Evolutionary conservation across 305 asterid genomes (phyloP).

Genomic region (Fraxinus angustifolia): DNA sequence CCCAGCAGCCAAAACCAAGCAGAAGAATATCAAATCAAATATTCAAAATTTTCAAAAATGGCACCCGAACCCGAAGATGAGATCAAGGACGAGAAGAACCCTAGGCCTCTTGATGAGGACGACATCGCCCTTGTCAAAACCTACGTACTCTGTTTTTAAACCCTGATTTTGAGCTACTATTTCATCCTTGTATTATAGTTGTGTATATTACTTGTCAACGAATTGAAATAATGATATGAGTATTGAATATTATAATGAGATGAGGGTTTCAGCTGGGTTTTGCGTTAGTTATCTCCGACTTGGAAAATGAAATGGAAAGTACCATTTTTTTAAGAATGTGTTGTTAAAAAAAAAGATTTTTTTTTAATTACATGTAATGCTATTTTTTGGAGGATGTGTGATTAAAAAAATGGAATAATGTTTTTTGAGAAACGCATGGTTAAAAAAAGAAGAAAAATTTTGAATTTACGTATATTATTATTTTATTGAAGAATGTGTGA

Average conservation of each 20-base stretch:
- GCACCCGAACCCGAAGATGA: conserved; percentile 22
- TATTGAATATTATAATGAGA: neutral
- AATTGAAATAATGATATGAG: neutral
- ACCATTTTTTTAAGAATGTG: too few relatives aligned
- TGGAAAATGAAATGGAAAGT: conserved; percentile 3
- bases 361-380: too few relatives aligned
- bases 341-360: too few relatives aligned
- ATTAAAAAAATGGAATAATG: too few relatives aligned
- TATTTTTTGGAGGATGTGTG: too few relatives aligned
- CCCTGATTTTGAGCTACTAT: conserved; percentile 11
- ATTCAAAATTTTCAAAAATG: neutral
- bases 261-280: neutral
- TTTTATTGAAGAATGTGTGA: too few relatives aligned
- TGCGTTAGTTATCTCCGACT: neutral
- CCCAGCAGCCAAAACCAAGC: neutral
- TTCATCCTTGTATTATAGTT: neutral
- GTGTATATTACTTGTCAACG: neutral
- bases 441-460: too few relatives aligned
- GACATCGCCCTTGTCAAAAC: conserved; percentile 29
- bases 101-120: conserved; percentile 25
- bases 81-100: conserved; percentile 26
- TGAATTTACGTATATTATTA: too few relatives aligned
- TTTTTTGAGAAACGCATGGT: too few relatives aligned
- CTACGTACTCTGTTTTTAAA: conserved; percentile 11
- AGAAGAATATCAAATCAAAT: neutral